phyloP scores from a whole-genome alignment of 2,329 filamentous ascomycete species.

The Cytospora chrysosperma region DNA sequence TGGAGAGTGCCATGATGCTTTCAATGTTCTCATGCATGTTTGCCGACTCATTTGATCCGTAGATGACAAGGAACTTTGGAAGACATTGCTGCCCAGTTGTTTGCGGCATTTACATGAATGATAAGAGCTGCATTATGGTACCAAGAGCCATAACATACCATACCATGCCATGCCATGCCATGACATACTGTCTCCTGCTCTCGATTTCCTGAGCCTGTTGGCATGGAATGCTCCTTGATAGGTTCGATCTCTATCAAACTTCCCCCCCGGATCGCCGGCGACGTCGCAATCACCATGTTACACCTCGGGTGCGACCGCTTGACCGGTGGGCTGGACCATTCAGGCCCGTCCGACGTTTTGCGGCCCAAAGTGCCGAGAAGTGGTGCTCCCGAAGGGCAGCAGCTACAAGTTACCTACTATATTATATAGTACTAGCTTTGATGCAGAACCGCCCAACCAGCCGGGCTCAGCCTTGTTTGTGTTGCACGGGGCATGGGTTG shows the following conservation, averaged over 20 bases:
- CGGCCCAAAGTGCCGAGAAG: constrained; percentile 6
- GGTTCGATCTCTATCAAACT: neutral
- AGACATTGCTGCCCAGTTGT: constrained; percentile 2
- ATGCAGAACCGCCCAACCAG: constrained; percentile 17
- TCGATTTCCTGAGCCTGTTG: neutral
- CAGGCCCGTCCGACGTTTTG: neutral
- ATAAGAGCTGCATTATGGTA: neutral
- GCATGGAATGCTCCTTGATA: neutral
- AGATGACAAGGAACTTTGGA: neutral
- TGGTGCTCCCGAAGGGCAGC: constrained; percentile 2
- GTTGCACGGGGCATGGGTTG: constrained; percentile 7
- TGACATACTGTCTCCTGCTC: too few species aligned
- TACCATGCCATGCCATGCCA: too few species aligned
- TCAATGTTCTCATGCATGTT: too few species aligned
- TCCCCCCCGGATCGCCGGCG: neutral
- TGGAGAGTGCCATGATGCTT: too few species aligned
- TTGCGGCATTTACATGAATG: neutral
- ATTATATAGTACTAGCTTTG: too few species aligned
- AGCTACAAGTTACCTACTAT: too few species aligned
- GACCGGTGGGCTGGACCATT: neutral
- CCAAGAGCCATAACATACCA: neutral
- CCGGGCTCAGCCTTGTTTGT: constrained; percentile 20
- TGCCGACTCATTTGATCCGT: neutral
- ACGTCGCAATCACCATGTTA: constrained; percentile 1
- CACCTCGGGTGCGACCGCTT: neutral